Evolutionary conservation across 345 rosid species (phyloP), one percentile per base, ranked within the genome.

Genomic region (Mercurialis annua): DNA sequence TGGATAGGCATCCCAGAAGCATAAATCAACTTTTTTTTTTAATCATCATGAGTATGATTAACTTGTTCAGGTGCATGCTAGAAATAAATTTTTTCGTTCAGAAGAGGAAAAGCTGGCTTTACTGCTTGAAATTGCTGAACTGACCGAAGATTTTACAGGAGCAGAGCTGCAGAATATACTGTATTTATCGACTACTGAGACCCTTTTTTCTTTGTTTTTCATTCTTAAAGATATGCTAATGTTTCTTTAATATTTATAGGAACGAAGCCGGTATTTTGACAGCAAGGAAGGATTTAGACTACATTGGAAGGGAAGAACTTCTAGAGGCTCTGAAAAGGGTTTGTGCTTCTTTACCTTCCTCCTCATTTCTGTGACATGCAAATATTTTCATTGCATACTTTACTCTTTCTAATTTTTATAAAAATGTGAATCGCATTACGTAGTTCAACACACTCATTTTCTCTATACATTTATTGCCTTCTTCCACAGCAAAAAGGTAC

Each of bases 251-350:
- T 23, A 10, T 50, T 57, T 70, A 57, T 81, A 93, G 97, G 84
- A 93, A 90, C 75, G 98, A 93, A 82, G 97, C 98, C 69, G 98
- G 94, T 79, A 93, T 93, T 73, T 86, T 90, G 84, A 90, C 96
- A 70, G 97, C 98, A 44, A 85, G 98, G 77, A 89, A 93, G 77
- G 98, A 93, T 78, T 80, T 83, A 59, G 96, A 89, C 72, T 81
- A 76, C 79, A 93, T 93, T 69, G 98, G 96, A 60, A 84, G 80
- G 42, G 96, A 90, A 64, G 97, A 93, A 78, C 97, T 93, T 73
- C 71, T 88, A 48, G 96, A 93, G 74, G 98, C 97, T 42, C 77
- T 90, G 84, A 93, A 90, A 71, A 81, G 97, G 86, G 97, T 93
- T 73, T 46, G 81, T 73, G 57, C 53, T 53, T 29, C 29, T 40